phyloP scores from a whole-genome alignment of 306 rosid genomes.

The Dalbergia cultrata region DNA sequence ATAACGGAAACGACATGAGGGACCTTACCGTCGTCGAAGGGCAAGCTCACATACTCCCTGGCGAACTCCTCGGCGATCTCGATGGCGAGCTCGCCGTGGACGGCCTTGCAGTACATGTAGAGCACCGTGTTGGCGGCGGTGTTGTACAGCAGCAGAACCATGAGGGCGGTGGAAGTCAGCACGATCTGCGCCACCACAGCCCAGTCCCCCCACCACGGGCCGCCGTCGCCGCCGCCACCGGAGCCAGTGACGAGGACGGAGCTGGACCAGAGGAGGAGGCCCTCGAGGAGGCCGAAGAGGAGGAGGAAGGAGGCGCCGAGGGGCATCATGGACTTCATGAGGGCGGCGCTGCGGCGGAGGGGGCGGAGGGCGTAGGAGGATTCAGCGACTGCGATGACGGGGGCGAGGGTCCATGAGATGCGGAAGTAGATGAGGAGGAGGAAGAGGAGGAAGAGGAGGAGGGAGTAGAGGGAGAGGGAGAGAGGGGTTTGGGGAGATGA shows the following conservation, averaged over 20 bases:
- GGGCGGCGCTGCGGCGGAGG: constrained; percentile 53
- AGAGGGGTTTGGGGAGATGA: constrained; percentile 27
- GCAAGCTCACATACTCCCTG: constrained; percentile 63
- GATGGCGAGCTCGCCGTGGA: no score
- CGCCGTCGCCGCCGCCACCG: background rate
- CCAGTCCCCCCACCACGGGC: constrained; percentile 57
- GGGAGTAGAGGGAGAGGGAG: constrained; percentile 17
- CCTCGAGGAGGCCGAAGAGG: constrained; percentile 52
- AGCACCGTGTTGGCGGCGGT: constrained; percentile 61
- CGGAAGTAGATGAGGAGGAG: constrained; percentile 53
- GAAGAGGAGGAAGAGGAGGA: constrained; percentile 16
- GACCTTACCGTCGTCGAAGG: constrained; percentile 73
- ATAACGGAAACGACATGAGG: constrained; percentile 79
- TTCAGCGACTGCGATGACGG: constrained; percentile 61
- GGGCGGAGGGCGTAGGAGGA: constrained; percentile 59
- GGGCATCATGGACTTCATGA: constrained; percentile 57
- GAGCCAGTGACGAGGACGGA: constrained; percentile 37
- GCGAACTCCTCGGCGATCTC: constrained; percentile 69
- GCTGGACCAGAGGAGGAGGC: constrained; percentile 47
- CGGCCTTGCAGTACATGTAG: constrained; percentile 61
- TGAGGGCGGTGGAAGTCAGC: constrained; percentile 54
- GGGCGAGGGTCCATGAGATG: constrained; percentile 58
- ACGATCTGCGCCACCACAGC: constrained; percentile 65
- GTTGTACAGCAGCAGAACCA: constrained; percentile 59
- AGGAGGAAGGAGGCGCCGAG: constrained; percentile 49